These are phyloP conservation scores for Emericellopsis cladophorae DNA, from an alignment of 2,329 filamentous ascomycete species.

Conservation along the genomic window DNA sequence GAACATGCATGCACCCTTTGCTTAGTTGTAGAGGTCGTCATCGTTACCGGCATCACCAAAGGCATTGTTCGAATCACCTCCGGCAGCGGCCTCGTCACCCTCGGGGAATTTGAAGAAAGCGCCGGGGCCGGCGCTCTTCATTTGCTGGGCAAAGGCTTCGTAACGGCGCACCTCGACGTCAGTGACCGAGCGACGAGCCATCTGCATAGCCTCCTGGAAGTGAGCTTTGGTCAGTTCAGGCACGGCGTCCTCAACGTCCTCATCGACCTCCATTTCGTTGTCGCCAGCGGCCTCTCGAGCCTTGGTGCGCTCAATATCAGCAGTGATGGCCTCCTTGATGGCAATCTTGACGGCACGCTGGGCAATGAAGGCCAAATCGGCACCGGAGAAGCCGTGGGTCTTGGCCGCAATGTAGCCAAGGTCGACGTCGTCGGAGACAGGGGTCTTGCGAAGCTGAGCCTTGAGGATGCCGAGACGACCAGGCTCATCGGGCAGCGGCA, in stretches of 20 bases:
- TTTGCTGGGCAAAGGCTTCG: conserved; percentile 95
- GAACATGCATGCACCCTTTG: conserved; percentile 6
- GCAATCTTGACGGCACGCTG: conserved; percentile 98
- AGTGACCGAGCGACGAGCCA: conserved; percentile 82
- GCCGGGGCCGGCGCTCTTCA: conserved; percentile 95
- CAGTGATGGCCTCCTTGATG: conserved; percentile 89
- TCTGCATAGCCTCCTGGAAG: conserved; percentile 97
- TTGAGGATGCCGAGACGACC: conserved; percentile 83
- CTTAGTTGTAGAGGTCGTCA: conserved; percentile 92
- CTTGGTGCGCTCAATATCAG: conserved; percentile 84
- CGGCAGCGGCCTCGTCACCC: conserved; percentile 50
- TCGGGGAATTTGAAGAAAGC: conserved; percentile 96
- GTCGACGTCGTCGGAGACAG: conserved; percentile 77
- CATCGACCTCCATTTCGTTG: conserved; percentile 57
- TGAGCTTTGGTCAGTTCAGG: conserved; percentile 92
- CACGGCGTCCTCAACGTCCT: conserved; percentile 81
- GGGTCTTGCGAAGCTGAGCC: conserved; percentile 97
- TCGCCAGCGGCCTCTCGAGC: conserved; percentile 76
- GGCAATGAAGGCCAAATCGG: conserved; percentile 97
- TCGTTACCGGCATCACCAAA: conserved; percentile 87
- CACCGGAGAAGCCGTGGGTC: conserved; percentile 98
- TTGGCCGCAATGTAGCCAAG: conserved; percentile 86
- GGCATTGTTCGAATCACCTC: conserved; percentile 44
- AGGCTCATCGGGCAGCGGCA: conserved; percentile 84
- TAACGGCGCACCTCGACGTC: conserved; percentile 97